Conservation (phyloP, 129 eudicot genomes). For the Flaveria ramosissima region DNA sequence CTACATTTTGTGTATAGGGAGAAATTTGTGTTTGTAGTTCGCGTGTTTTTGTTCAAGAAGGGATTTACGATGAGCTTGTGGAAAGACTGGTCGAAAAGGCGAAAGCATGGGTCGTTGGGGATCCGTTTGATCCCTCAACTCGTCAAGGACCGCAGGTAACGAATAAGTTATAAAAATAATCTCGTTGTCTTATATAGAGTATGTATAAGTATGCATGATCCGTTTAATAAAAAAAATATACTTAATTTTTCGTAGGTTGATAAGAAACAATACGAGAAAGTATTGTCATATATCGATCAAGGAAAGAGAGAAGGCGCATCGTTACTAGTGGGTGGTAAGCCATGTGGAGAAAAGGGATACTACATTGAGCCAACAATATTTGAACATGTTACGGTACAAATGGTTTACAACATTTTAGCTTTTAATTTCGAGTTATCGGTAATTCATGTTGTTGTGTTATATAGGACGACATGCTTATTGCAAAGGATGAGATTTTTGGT, state of each 20-base stretch:
- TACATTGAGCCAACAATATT: conserved; percentile 85
- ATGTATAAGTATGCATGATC: too few relatives aligned
- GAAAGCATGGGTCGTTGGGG: conserved; percentile 76
- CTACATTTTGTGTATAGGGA: conserved; percentile 48
- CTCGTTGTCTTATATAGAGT: too few relatives aligned
- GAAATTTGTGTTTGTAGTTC: conserved; percentile 87
- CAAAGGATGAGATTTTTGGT: conserved; percentile 85
- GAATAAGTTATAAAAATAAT: not conserved
- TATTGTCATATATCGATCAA: conserved; percentile 65
- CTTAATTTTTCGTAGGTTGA: conserved; percentile 42
- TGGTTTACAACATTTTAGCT: not conserved
- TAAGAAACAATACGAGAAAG: conserved; percentile 57
- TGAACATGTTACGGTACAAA: conserved; percentile 57
- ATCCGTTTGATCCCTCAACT: conserved; percentile 74
- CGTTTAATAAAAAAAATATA: not conserved
- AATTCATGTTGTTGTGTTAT: not conserved
- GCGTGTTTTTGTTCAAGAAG: conserved; percentile 77
- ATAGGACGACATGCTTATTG: conserved; percentile 79
- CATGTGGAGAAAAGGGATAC: conserved; percentile 51
- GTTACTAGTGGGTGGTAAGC: conserved; percentile 65
- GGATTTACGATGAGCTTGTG: conserved; percentile 57
- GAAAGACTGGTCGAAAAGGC: conserved; percentile 47
- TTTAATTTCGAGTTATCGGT: not conserved
- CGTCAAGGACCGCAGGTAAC: conserved; percentile 86
- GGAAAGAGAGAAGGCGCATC: conserved; percentile 90